Base-by-base conservation (phyloP, 1,284 basidiomycete genomes). In the Wolfiporia cocos region DNA sequence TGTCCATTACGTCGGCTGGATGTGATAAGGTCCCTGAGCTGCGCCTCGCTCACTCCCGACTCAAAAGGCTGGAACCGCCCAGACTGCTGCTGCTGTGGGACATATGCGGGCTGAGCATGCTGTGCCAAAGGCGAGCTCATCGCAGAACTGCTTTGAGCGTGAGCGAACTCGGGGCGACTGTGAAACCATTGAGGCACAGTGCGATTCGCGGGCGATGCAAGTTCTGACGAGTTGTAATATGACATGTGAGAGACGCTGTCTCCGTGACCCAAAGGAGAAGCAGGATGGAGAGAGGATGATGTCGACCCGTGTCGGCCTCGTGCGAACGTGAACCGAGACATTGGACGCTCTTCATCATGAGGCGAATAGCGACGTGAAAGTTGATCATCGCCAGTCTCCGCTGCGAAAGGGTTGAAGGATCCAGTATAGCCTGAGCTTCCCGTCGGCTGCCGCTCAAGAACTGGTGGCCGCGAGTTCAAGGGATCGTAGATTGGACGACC, bases 281-380 rank as follows among this genome's bases (percentile, higher is more conserved):
- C 58, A 3, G 71, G 66, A 44, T 78, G 74, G 28, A 74, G 63
- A 30, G 82, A 80, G 17, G 82, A 84, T 11, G 78, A 76, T 2
- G 78, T 72, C 7, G 81, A 76, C 1, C 72, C 71, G 48, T 81
- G 83, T 34, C 77, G 73, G 14, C 81, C 81, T 18, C 86, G 77
- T 9, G 89, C 89, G 59, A 92, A 92, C 15, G 81, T 85, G 62
- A 92, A 92, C 17, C 89, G 74, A 5, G 88, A 91, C 29, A 88
- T 74, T 51, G 82, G 84, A 43, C 86, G 69, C 42, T 86, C 84
- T 42, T 87, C 84, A 39, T 86, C 85, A 11, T 76, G 50, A 3
- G 66, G 62, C 29, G 66, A 59, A 40, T 61, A 66, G 17, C 50
- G 57, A 30, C 44, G 55, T 9, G 49, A 41, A 5, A 49, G 54